phyloP scores from a whole-genome alignment of 306 rosid species.

The Phaseolus lunatus region DNA sequence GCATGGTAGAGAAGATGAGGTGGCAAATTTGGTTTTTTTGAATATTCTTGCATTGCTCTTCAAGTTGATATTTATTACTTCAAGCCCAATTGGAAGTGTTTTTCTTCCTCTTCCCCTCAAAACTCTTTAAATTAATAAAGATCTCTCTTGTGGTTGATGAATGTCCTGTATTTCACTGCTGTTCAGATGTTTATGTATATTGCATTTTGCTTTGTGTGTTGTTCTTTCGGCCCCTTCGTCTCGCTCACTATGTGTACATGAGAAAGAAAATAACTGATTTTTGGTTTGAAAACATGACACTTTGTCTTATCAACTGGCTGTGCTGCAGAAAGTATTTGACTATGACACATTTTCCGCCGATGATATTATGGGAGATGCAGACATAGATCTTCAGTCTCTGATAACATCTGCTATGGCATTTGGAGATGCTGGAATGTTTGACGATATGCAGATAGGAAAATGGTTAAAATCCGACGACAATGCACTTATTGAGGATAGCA shows the following conservation, averaged over 20 bases:
- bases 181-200: neutral
- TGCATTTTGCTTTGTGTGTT: neutral
- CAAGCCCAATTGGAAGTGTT: neutral
- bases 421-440: constrained; percentile 93
- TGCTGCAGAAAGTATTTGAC: constrained; percentile 84
- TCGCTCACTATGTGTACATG: neutral
- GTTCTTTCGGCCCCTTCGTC: neutral
- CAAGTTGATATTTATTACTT: neutral
- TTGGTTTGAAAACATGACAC: constrained; percentile 11
- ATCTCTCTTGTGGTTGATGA: neutral
- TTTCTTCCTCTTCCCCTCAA: neutral
- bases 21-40: neutral
- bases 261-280: constrained; percentile 4
- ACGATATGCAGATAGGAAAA: constrained; percentile 95
- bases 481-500: constrained; percentile 78
- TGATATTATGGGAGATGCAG: constrained; percentile 99
- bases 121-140: neutral
- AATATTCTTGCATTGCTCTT: neutral
- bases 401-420: constrained; percentile 94
- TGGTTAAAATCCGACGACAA: constrained; percentile 96
- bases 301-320: constrained; percentile 32
- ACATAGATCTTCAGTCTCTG: constrained; percentile 92
- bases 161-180: neutral
- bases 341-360: constrained; percentile 92
- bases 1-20: neutral